Conservation (phyloP, 2,329 filamentous ascomycete species). For the Cercospora sesami region DNA sequence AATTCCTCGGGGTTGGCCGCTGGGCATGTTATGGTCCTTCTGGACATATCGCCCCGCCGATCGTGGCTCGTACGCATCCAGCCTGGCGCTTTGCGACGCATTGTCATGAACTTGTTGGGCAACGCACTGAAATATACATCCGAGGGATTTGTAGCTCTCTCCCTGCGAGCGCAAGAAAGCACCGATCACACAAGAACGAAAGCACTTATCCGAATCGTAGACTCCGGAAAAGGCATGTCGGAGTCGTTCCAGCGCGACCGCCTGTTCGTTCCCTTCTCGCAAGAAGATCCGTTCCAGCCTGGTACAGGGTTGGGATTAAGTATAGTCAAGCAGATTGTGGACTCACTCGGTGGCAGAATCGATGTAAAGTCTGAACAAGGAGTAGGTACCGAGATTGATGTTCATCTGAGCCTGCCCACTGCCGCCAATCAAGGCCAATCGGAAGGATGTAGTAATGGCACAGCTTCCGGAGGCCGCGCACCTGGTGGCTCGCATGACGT, state of each 20-base stretch:
- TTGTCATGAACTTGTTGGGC: constrained; percentile 51
- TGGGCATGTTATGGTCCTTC: constrained; percentile 43
- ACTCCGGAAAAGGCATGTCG: constrained; percentile 41
- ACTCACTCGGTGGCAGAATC: constrained; percentile 60
- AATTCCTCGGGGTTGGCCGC: background rate
- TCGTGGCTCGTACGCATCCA: constrained; percentile 50
- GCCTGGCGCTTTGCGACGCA: constrained; percentile 48
- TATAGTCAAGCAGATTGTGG: constrained; percentile 53
- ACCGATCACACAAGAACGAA: constrained; percentile 21
- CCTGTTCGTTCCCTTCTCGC: constrained; percentile 40
- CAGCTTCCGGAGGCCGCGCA: background rate
- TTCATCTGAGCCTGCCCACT: constrained; percentile 25
- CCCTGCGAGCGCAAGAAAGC: constrained; percentile 36
- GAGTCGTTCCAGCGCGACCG: constrained; percentile 34
- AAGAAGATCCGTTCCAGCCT: constrained; percentile 37
- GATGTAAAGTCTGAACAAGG: constrained; percentile 54
- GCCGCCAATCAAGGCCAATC: constrained; percentile 4
- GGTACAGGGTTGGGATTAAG: constrained; percentile 41
- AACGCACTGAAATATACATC: constrained; percentile 53
- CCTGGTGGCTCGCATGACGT: background rate
- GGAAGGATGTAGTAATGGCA: background rate
- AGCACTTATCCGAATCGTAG: constrained; percentile 28
- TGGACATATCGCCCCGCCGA: constrained; percentile 45
- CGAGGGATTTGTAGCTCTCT: constrained; percentile 45
- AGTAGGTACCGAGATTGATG: constrained; percentile 31